phyloP scores from a whole-genome alignment of 1,139 yeast genomes.

The Kurtzmaniella quercitrusa region DNA sequence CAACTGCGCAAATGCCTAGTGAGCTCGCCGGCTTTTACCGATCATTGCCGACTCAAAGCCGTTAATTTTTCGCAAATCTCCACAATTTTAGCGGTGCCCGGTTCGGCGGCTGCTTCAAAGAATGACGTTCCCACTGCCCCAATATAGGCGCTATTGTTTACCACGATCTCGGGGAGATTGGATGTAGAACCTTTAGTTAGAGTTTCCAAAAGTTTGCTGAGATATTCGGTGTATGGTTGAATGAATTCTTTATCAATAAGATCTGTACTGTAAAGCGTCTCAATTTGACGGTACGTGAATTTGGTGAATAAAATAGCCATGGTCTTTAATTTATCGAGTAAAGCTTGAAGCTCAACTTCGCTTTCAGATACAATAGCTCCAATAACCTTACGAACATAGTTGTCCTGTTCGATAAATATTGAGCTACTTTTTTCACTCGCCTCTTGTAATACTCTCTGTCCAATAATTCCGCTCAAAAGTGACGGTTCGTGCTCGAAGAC shows the following conservation, averaged over 20 bases:
- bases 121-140: constrained; percentile 3
- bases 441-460: not conserved
- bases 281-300: constrained; percentile 4
- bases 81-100: not conserved
- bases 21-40: constrained; percentile 1
- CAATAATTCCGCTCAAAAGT: not conserved
- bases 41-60: not conserved
- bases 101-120: not conserved
- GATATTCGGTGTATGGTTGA: constrained; percentile 15
- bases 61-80: constrained; percentile 1
- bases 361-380: not conserved
- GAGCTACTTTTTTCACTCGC: not conserved
- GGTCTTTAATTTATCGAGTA: constrained; percentile 28
- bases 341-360: constrained; percentile 9
- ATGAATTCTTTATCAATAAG: constrained; percentile 14
- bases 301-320: constrained; percentile 22
- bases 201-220: constrained; percentile 8
- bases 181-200: not conserved
- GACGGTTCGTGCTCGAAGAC: not conserved
- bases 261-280: constrained; percentile 7
- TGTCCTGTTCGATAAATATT: not conserved
- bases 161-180: not conserved
- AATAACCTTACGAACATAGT: not conserved
- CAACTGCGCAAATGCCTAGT: too few species aligned
- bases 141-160: not conserved